Percentiles rank a stretch among this genome's conserved stretches.
phyloP scores from a whole-genome alignment of 257 asterid genomes.

The Nicotiana knightiana region DNA sequence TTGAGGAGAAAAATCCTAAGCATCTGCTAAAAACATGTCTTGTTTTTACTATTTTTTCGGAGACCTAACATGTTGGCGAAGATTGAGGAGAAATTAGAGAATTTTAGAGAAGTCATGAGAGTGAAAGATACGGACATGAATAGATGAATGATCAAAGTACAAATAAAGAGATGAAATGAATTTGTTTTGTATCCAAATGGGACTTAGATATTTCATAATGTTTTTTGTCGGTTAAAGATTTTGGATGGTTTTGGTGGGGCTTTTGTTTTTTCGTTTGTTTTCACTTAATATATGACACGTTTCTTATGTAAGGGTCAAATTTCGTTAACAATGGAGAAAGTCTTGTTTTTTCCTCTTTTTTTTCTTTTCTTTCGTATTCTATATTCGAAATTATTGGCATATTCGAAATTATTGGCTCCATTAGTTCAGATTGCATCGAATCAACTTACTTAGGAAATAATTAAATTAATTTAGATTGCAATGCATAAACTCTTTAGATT shows the following conservation, averaged over 20 bases:
- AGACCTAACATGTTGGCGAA: constrained; percentile 21
- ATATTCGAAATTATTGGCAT: neutral
- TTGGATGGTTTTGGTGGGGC: neutral
- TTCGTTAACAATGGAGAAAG: neutral
- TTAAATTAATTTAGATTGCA: neutral
- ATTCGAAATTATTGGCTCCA: neutral
- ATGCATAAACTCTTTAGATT: neutral
- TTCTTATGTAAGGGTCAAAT: neutral
- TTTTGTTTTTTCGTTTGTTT: neutral
- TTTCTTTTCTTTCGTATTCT: neutral
- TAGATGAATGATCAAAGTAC: neutral
- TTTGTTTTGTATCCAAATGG: neutral
- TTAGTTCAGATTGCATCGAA: neutral
- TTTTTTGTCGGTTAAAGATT: constrained; percentile 13
- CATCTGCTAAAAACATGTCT: neutral
- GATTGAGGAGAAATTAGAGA: constrained; percentile 22
- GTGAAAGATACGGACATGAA: constrained; percentile 11
- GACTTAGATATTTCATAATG: neutral
- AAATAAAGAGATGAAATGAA: neutral
- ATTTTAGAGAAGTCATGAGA: constrained; percentile 16
- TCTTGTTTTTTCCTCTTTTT: neutral
- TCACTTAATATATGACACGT: neutral
- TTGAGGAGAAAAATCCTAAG: constrained; percentile 24
- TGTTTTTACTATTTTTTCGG: neutral
- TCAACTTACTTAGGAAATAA: neutral